Percentiles rank a stretch among this genome's conserved stretches.
phyloP scores from a whole-genome alignment of 2,329 filamentous ascomycete genomes.

The Phaeophleospora eucalypticola region DNA sequence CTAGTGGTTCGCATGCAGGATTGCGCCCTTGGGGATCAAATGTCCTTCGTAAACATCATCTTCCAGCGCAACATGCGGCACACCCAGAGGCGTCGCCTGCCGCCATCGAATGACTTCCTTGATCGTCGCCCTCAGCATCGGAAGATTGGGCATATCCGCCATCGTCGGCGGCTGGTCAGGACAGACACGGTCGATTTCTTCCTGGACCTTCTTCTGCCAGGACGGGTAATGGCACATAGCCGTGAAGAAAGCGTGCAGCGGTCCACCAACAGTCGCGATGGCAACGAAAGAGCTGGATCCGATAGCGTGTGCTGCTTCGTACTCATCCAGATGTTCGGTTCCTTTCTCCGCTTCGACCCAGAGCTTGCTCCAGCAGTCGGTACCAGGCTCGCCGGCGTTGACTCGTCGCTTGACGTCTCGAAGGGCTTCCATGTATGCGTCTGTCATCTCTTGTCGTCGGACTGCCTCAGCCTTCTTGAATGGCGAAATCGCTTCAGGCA shows the following conservation, averaged over 20 bases:
- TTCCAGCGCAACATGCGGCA: slow-evolving; percentile 34
- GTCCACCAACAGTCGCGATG: slow-evolving; percentile 33
- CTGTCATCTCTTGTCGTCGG: slow-evolving; percentile 30
- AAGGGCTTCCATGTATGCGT: slow-evolving; percentile 33
- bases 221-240: slow-evolving; percentile 33
- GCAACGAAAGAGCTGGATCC: slow-evolving; percentile 34
- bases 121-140: slow-evolving; percentile 31
- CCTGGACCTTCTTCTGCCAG: slow-evolving; percentile 29
- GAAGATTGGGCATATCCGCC: slow-evolving; percentile 32
- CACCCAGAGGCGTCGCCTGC: slow-evolving; percentile 38
- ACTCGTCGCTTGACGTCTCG: slow-evolving; percentile 28
- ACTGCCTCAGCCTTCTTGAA: slow-evolving; percentile 29
- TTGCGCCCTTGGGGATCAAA: slow-evolving; percentile 36
- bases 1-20: slow-evolving; percentile 35
- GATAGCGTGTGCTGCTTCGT: slow-evolving; percentile 34
- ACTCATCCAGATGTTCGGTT: slow-evolving; percentile 28
- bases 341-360: slow-evolving; percentile 33
- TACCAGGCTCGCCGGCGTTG: slow-evolving; percentile 21
- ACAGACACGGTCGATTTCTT: slow-evolving; percentile 33
- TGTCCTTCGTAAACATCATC: slow-evolving; percentile 38
- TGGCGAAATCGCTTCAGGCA: slow-evolving; percentile 29
- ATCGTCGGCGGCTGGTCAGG: slow-evolving; percentile 29
- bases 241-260: slow-evolving; percentile 33
- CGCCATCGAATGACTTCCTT: slow-evolving; percentile 35
- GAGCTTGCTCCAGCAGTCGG: slow-evolving; percentile 31